These are phyloP conservation scores for Dioscorea zingiberensis DNA, from an alignment of 106 monocot genomes.

Conservation along the genomic window DNA sequence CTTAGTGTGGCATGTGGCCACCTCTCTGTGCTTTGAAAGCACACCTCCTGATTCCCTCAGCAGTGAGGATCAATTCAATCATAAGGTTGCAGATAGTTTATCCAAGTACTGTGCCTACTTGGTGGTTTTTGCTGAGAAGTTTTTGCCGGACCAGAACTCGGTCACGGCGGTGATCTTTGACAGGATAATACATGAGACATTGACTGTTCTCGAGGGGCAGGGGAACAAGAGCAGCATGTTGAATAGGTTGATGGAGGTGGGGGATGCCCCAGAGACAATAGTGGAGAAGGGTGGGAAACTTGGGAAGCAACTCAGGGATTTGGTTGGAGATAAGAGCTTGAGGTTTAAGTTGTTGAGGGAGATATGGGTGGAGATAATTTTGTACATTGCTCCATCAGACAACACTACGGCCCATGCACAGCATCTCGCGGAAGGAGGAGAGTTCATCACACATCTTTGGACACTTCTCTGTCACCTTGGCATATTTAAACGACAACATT, in stretches of 20 bases:
- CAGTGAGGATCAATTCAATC: not conserved
- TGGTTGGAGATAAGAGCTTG: not conserved
- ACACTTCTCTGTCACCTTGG: slow-evolving; percentile 9
- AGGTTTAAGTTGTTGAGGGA: slow-evolving; percentile 7
- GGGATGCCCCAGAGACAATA: not conserved
- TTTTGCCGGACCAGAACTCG: not conserved
- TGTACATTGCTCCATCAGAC: slow-evolving; percentile 13
- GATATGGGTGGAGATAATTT: slow-evolving; percentile 11
- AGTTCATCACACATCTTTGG: slow-evolving; percentile 23
- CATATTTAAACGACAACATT: not conserved
- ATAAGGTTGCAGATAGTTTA: not conserved
- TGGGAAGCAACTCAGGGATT: not conserved
- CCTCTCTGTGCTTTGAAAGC: not conserved
- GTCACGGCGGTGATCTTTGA: not conserved
- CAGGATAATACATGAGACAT: not conserved
- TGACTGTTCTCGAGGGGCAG: not conserved
- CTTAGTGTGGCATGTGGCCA: slow-evolving; percentile 15
- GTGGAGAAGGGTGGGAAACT: not conserved
- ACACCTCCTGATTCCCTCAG: not conserved
- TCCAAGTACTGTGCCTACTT: slow-evolving; percentile 10
- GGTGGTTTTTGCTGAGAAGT: not conserved
- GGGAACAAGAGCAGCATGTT: not conserved
- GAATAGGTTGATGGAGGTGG: not conserved
- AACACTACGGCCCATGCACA: not conserved
- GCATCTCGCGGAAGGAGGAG: slow-evolving; percentile 1